Evolutionary conservation across 768 basidiomycete genomes (phyloP), one percentile per base, ranked within the genome.

Genomic region (Lepiota brunneoincarnata): DNA sequence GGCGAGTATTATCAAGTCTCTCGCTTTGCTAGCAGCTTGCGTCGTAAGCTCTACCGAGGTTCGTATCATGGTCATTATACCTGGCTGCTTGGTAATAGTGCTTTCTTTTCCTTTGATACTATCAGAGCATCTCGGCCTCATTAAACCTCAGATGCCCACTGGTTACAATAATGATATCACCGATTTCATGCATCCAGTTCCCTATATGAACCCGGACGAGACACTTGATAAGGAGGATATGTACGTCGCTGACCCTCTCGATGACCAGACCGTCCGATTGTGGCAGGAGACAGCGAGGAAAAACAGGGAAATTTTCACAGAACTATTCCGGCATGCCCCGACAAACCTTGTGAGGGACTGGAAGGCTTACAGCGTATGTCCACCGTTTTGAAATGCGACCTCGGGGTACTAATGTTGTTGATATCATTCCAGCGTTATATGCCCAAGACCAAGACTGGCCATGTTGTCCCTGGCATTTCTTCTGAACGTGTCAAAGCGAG

Each of bases 51-150:
- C 41, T 96, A 84, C 78, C 79, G 84, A 68, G 90, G 92, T 91
- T 47, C 59, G 58, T 40, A 9, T n/a, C n/a, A n/a, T n/a, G 69
- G 54, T 36, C 21, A 4, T 11, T n/a, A 38, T 35, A 53, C 38
- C 9, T 20, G 59, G 23, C 11, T 37, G 20, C 2, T 3, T 42
- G 43, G 7, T 23, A n/a, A n/a, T n/a, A n/a, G n/a, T n/a, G n/a
- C 43, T 51, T 12, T 46, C 61, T 35, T 35, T 31, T 15, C 12
- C 26, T 24, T 57, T 57, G 23, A 40, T 7, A 6, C 26, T 14
- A 35, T n/a, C 67, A 91, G 92, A 96, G 70, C 88, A 96, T 63
- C 80, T 96, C 44, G 93, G 93, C 26, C 82, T 98, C 41, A 86
- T 95, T 28, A 74, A 75, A 14, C 89, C 93, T 2, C 93, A 97